These are phyloP conservation scores for Pelargonium cotyledonis DNA, from an alignment of 441 rosid species.

Conservation along the genomic window DNA sequence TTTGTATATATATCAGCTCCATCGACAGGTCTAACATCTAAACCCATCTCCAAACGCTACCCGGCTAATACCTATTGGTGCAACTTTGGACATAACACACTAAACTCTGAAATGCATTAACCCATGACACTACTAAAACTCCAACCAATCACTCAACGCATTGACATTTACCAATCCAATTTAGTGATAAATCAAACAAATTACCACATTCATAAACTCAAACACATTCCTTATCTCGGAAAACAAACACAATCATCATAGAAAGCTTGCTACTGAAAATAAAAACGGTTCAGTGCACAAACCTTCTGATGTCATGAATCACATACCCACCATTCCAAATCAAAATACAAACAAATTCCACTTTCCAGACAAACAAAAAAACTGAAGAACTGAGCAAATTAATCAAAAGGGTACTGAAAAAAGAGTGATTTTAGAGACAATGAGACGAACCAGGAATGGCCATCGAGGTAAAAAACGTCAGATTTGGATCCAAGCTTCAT, in stretches of 20 bases:
- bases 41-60: not conserved
- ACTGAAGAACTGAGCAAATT: constrained; percentile 4
- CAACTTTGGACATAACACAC: not conserved
- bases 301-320: not conserved
- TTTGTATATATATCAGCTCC: too few relatives aligned
- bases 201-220: not conserved
- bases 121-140: not conserved
- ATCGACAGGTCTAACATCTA: not conserved
- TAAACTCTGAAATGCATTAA: not conserved
- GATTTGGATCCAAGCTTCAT: constrained; percentile 92
- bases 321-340: not conserved
- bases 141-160: too few relatives aligned
- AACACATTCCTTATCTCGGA: not conserved
- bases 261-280: not conserved
- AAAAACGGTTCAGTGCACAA: too few relatives aligned
- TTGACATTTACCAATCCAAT: too few relatives aligned
- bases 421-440: constrained; percentile 1
- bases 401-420: not conserved
- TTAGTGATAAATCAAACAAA: not conserved
- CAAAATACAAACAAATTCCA: not conserved
- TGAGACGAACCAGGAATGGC: constrained; percentile 52
- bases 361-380: not conserved
- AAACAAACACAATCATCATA: not conserved
- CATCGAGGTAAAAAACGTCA: constrained; percentile 63
- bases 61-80: not conserved